Conservation (phyloP, 495 filamentous ascomycete species). For the Aspergillus mulundensis region DNA sequence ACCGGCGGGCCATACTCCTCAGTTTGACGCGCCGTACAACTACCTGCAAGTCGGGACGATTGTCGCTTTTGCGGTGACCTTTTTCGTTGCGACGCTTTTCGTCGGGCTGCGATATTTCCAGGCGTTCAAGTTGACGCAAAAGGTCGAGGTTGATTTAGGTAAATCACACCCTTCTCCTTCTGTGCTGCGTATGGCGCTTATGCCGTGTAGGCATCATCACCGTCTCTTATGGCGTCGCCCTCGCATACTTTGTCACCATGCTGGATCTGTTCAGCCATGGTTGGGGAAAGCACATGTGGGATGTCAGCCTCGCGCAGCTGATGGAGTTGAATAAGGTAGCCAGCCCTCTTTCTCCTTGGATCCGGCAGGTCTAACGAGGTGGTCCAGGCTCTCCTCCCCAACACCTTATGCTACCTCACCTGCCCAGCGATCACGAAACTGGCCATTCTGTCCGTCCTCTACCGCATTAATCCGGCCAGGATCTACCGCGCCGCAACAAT, state of each 20-base stretch:
- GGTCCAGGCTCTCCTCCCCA: conserved; percentile 11
- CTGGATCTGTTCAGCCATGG: conserved; percentile 19
- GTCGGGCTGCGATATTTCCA: conserved; percentile 18
- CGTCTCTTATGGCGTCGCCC: conserved; percentile 16
- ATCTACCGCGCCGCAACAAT: conserved; percentile 15
- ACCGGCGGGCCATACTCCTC: conserved; percentile 15
- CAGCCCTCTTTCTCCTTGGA: background rate
- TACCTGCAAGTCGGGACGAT: conserved; percentile 20
- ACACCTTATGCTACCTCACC: conserved; percentile 16
- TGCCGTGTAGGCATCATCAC: conserved; percentile 12
- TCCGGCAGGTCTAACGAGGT: too few species aligned
- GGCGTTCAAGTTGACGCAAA: conserved; percentile 22
- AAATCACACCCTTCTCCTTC: background rate
- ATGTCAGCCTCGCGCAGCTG: conserved; percentile 18
- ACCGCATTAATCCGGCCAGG: conserved; percentile 13
- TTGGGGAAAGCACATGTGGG: conserved; percentile 22
- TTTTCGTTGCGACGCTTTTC: conserved; percentile 15
- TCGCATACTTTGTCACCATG: conserved; percentile 18
- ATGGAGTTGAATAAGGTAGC: conserved; percentile 8
- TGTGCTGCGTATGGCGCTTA: background rate
- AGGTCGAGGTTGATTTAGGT: conserved; percentile 19
- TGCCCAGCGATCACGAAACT: conserved; percentile 15
- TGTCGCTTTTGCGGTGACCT: conserved; percentile 15
- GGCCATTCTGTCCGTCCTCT: conserved; percentile 19
- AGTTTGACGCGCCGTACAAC: conserved; percentile 18